These are phyloP conservation scores for Leucosporidium creatinivorum DNA, from an alignment of 768 basidiomycete species.

Conservation along the genomic window DNA sequence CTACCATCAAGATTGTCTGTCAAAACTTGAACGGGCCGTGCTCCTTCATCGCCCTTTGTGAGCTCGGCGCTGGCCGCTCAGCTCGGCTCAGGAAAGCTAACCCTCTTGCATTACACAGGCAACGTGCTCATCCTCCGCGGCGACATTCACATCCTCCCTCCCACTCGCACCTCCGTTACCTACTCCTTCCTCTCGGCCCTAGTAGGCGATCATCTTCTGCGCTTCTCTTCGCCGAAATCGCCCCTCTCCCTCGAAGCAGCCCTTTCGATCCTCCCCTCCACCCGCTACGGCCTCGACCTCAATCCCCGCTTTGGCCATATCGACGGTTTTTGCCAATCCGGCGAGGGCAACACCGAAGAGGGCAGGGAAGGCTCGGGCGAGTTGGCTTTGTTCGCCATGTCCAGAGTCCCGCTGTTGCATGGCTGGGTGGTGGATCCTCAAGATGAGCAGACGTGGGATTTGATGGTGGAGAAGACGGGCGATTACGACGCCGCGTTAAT, in stretches of 20 bases:
- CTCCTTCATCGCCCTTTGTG: constrained; percentile 84
- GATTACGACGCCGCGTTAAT: constrained; percentile 71
- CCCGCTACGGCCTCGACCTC: constrained; percentile 79
- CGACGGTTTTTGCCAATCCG: constrained; percentile 40
- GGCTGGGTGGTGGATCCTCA: constrained; percentile 57
- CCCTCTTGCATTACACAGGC: constrained; percentile 46
- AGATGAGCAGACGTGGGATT: constrained; percentile 34
- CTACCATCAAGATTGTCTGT: constrained; percentile 24
- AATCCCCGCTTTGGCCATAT: constrained; percentile 66
- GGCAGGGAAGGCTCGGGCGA: constrained; percentile 53
- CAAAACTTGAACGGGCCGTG: constrained; percentile 58
- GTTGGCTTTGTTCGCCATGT: constrained; percentile 75
- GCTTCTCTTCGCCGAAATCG: constrained; percentile 35
- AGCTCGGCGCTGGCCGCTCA: constrained; percentile 31
- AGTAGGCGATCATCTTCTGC: constrained; percentile 71
- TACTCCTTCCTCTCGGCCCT: constrained; percentile 79
- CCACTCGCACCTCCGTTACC: constrained; percentile 64
- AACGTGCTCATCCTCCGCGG: constrained; percentile 84
- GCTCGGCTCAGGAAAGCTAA: background rate
- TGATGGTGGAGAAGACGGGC: constrained; percentile 24
- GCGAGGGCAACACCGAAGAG: background rate
- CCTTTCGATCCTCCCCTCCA: constrained; percentile 65
- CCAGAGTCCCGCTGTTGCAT: constrained; percentile 71
- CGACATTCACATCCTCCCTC: constrained; percentile 55
- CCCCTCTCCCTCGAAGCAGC: constrained; percentile 53